Conservation (phyloP, 2,329 filamentous ascomycete genomes). For the Paecilomyces formosus region DNA sequence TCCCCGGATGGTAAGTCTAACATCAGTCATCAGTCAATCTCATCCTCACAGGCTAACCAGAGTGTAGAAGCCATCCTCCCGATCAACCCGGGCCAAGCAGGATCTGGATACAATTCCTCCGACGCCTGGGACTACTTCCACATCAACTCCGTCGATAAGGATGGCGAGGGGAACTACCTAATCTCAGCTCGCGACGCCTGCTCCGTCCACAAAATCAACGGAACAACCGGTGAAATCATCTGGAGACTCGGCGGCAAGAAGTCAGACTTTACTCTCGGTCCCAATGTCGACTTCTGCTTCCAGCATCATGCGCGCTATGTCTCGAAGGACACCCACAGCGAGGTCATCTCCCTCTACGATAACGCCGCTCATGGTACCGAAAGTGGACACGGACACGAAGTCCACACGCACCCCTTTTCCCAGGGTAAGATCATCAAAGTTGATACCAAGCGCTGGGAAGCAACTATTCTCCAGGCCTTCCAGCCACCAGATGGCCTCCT, state of each 20-base stretch:
- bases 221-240: slow-evolving; percentile 39
- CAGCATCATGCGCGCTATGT: slow-evolving; percentile 46
- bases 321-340: slow-evolving; percentile 38
- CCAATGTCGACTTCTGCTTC: slow-evolving; percentile 42
- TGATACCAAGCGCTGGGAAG: slow-evolving; percentile 37
- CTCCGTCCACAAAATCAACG: slow-evolving; percentile 42
- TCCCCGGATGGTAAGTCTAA: slow-evolving; percentile 39
- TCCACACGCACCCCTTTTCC: slow-evolving; percentile 34
- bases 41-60: background rate
- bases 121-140: slow-evolving; percentile 47
- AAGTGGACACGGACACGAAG: slow-evolving; percentile 14
- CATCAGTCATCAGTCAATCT: background rate
- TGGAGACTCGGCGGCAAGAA: slow-evolving; percentile 42
- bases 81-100: slow-evolving; percentile 39
- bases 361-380: slow-evolving; percentile 41
- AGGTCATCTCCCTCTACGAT: slow-evolving; percentile 48
- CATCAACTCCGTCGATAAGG: slow-evolving; percentile 39
- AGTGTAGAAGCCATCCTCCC: slow-evolving; percentile 38
- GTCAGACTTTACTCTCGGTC: slow-evolving; percentile 35
- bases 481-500: slow-evolving; percentile 43
- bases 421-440: slow-evolving; percentile 40
- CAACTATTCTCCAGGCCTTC: slow-evolving; percentile 40
- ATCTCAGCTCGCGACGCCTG: slow-evolving; percentile 42
- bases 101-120: slow-evolving; percentile 28
- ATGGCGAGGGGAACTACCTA: slow-evolving; percentile 38